Evolutionary conservation across 305 asterid species (phyloP), one percentile per base, ranked within the genome.

Genomic region (Fraxinus latifolia): DNA sequence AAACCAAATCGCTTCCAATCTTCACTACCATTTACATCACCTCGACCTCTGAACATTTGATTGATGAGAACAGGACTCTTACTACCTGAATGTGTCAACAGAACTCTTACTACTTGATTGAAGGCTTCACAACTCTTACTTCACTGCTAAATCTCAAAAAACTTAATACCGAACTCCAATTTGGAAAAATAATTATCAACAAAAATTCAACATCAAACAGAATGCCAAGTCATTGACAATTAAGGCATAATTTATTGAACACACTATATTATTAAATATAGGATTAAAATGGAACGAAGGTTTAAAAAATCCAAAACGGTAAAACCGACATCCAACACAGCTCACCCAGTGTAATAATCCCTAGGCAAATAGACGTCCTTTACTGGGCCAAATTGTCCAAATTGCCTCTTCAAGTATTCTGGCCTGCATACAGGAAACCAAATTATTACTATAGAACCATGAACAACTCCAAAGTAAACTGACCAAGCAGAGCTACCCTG

Each of bases 291-390:
- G 5, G 55, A 15, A 50, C 4, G 0, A 21, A 74, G 78, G 7
- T 1, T 36, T 19, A 50, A 14, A 37, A 34, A 37, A 32, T 19
- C 15, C 78, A 23, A 39, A 27, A 36, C 33, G 3, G 23, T 53
- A 53, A 53, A 58, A 6, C 11, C 29, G 1, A 17, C 4, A 1
- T 7, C 77, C 34, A 80, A 33, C 73, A 53, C 87, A 81, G 88
- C 98, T 95, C 93, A 95, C 99, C 98, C 97, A 79, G 98, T 90
- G 87, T 95, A 89, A 74, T 95, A 95, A 86, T 95, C 99, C 89
- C 95, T 86, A 15, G 99, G 99, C 85, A 95, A 85, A 83, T 95
- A 95, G 74, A 94, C 80, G 58, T 95, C 99, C 87, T 95, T 95
- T 32, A 94, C 68, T 4, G 92, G 97, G 23, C 99, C 99, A 90